Percentiles rank a stretch among this genome's conserved stretches.
Evolutionary conservation across 805 yeast genomes (phyloP).

Genomic region (Zygosaccharomyces kombuchaensis): DNA sequence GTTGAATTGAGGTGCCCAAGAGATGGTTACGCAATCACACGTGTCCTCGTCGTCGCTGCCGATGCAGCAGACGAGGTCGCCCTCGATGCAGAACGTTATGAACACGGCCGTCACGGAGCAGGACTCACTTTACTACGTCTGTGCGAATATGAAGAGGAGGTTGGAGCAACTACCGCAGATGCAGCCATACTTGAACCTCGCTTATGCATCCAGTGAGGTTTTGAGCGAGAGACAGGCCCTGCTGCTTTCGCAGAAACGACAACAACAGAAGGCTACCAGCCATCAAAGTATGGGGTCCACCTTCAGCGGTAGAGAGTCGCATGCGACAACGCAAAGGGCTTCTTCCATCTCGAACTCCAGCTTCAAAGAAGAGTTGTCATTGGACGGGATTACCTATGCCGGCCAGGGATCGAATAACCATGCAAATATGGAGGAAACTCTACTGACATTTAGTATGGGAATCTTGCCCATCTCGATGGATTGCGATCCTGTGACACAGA

Average conservation of each 20-base stretch:
- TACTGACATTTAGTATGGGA: slow-evolving; percentile 67
- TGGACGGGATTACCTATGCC: slow-evolving; percentile 26
- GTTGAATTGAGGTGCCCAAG: not conserved
- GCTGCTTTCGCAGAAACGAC: slow-evolving; percentile 39
- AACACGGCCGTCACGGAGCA: slow-evolving; percentile 57
- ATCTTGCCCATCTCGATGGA: slow-evolving; percentile 66
- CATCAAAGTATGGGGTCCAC: slow-evolving; percentile 22
- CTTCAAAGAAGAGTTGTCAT: slow-evolving; percentile 33
- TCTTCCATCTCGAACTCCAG: slow-evolving; percentile 36
- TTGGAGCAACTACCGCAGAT: slow-evolving; percentile 61
- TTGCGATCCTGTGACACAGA: slow-evolving; percentile 89
- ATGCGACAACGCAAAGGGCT: slow-evolving; percentile 29
- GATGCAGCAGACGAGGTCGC: slow-evolving; percentile 17
- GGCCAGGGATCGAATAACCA: slow-evolving; percentile 25
- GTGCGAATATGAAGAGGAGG: slow-evolving; percentile 51
- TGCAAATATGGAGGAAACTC: slow-evolving; percentile 31
- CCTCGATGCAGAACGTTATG: slow-evolving; percentile 43
- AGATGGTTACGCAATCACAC: slow-evolving; percentile 13
- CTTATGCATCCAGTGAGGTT: slow-evolving; percentile 62
- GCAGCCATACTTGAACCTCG: slow-evolving; percentile 60
- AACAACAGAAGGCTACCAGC: slow-evolving; percentile 23
- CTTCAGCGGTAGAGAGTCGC: slow-evolving; percentile 19
- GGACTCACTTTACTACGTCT: slow-evolving; percentile 68
- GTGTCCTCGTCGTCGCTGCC: slow-evolving; percentile 18
- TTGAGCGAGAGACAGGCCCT: slow-evolving; percentile 69